Evolutionary conservation across 129 eudicot genomes (phyloP).

Genomic region (Artemisia tridentata): DNA sequence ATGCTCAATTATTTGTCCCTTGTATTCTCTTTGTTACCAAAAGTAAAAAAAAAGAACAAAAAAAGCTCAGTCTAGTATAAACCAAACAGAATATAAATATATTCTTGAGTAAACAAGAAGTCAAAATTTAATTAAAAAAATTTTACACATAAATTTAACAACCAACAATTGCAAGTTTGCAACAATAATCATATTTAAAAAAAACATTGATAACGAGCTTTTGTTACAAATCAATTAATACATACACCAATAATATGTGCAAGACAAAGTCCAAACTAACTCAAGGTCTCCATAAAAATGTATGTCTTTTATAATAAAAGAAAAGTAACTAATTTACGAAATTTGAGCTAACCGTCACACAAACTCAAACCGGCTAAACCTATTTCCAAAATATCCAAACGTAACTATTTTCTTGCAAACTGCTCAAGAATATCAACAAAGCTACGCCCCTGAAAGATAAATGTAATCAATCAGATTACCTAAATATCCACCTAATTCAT

Average conservation of each 20-base stretch:
- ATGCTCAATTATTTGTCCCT: slow-evolving; percentile 29
- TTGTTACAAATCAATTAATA: background rate
- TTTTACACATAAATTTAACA: slow-evolving; percentile 4
- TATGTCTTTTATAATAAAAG: too few species aligned
- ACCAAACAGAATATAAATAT: slow-evolving; percentile 18
- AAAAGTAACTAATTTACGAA: too few species aligned
- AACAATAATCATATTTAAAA: background rate
- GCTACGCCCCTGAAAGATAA: too few species aligned
- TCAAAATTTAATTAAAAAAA: background rate
- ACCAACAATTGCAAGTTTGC: background rate
- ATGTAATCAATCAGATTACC: background rate
- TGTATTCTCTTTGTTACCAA: slow-evolving; percentile 21
- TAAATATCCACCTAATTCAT: slow-evolving; percentile 14
- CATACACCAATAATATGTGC: background rate
- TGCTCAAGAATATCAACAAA: too few species aligned
- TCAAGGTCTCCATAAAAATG: too few species aligned
- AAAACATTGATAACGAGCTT: background rate
- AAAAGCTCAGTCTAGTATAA: slow-evolving; percentile 19
- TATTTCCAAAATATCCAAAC: too few species aligned
- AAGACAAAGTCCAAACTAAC: background rate
- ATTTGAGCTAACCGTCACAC: too few species aligned
- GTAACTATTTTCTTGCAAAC: too few species aligned
- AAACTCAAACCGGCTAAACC: too few species aligned
- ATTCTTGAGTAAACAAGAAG: slow-evolving; percentile 6
- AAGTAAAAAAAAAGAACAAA: slow-evolving; percentile 16